phyloP scores from a whole-genome alignment of 1,284 basidiomycete species.

The Rhodotorula sp. region DNA sequence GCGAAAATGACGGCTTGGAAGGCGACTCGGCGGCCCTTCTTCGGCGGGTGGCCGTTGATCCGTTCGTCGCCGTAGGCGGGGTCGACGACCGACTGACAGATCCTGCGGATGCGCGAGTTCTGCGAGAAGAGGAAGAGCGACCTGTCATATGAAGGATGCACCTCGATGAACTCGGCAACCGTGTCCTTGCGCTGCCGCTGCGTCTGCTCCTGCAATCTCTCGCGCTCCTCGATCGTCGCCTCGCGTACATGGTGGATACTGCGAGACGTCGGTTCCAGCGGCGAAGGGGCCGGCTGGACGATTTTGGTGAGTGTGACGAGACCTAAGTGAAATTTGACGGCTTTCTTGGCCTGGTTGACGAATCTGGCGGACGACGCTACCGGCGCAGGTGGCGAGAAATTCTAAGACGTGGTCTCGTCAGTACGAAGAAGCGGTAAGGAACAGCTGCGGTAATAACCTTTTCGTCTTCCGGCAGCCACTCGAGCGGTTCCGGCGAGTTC shows the following conservation, averaged over 20 bases:
- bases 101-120: slow-evolving; percentile 66
- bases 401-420: background rate
- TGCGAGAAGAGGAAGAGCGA: slow-evolving; percentile 88
- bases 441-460: background rate
- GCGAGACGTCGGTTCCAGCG: background rate
- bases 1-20: slow-evolving; percentile 74
- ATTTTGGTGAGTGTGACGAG: slow-evolving; percentile 1
- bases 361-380: background rate
- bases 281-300: slow-evolving; percentile 1
- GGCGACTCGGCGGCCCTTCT: slow-evolving; percentile 59
- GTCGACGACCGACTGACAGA: slow-evolving; percentile 80
- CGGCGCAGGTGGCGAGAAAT: background rate
- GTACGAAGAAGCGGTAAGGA: background rate
- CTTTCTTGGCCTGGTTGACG: background rate
- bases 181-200: slow-evolving; percentile 54
- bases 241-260: background rate
- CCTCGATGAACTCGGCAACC: slow-evolving; percentile 76
- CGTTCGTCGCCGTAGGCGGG: slow-evolving; percentile 64
- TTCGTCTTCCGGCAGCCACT: background rate
- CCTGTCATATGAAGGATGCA: slow-evolving; percentile 87
- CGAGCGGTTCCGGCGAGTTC: background rate
- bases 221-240: slow-evolving; percentile 15
- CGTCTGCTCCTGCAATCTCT: background rate
- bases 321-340: background rate
- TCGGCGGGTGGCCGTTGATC: slow-evolving; percentile 44